Evolutionary conservation across 2,329 filamentous ascomycete species (phyloP), one percentile per base, ranked within the genome.

Genomic region (Fusarium sp.): DNA sequence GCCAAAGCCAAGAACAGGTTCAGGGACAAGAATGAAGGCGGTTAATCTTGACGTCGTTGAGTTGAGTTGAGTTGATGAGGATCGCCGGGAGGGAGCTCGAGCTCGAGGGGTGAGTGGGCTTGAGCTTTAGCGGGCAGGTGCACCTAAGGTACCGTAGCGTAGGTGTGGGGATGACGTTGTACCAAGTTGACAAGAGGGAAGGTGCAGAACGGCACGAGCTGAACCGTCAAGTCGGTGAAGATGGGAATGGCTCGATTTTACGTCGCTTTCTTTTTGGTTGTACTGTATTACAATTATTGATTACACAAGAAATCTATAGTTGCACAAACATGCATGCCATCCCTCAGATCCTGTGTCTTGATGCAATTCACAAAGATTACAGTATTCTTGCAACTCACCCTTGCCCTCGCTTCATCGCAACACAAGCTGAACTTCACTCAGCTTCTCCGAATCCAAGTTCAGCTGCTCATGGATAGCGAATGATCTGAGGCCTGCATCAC

Each of bases 11-110:
- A 24, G 52, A 56, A 34, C 37, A 40, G 37, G 37, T 34, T 47
- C 29, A 4, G 27, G 37, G n/a, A 27, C 37, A 50, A 31, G 29
- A 71, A 65, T 40, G 45, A 40, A 24, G 24, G 27, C 50, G 61
- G 38, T 45, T 61, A 65, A 58, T 69, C 56, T 74, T 74, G 66
- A 75, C 72, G 72, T 72, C 72, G n/a, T n/a, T n/a, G n/a, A n/a
- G 72, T 70, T 34, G 11, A 11, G 11, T 29, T 29, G 27, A 29
- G 31, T 34, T 50, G 71, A 67, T 69, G 62, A 38, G 50, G 69
- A 67, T 74, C 69, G 71, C 62, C 65, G 66, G 71, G 72, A 27
- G 22, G 42, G 31, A 13, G 31, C 38, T 45, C 18, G 61, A 72
- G 58, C 58, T 60, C 24, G 34, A 64, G 60, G 60, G 34, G 65